Conservation (phyloP, 2,329 filamentous ascomycete species). For the Colletotrichum ledebouriae region DNA sequence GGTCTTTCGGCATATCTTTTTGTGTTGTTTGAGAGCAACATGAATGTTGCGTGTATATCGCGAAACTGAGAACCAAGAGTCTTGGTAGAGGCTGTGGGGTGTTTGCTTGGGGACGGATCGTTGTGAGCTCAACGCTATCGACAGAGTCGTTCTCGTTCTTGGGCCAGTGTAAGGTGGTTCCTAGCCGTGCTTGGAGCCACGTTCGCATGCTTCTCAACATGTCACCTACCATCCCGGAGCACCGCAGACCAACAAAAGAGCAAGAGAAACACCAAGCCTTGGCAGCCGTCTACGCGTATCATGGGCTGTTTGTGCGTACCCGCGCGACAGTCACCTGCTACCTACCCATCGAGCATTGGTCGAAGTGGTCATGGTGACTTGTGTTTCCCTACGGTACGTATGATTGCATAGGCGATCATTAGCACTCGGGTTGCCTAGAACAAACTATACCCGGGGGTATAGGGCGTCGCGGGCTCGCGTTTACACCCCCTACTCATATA, state of each 20-base stretch:
- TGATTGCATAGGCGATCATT: conserved; percentile 1
- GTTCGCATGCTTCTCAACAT: background rate
- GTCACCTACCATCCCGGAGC: background rate
- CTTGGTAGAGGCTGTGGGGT: background rate
- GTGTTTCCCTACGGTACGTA: background rate
- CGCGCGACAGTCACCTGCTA: background rate
- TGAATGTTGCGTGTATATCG: background rate
- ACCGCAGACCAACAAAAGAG: background rate
- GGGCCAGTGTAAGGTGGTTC: background rate
- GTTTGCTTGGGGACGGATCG: too few relatives aligned
- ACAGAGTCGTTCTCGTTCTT: background rate
- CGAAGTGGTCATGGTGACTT: background rate
- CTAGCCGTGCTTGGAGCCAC: background rate
- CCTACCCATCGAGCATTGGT: background rate
- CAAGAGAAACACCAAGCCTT: conserved; percentile 16
- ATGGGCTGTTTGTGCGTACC: conserved; percentile 1
- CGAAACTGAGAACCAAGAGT: background rate
- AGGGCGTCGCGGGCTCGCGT: too few relatives aligned
- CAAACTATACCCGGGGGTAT: too few relatives aligned
- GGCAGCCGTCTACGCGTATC: conserved; percentile 21
- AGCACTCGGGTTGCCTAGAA: conserved; percentile 3
- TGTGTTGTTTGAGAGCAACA: background rate
- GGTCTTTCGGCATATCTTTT: background rate
- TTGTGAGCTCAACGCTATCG: too few relatives aligned
- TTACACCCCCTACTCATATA: too few relatives aligned